Conservation (phyloP, 2,329 filamentous ascomycete species). For the Cytospora chrysosperma region DNA sequence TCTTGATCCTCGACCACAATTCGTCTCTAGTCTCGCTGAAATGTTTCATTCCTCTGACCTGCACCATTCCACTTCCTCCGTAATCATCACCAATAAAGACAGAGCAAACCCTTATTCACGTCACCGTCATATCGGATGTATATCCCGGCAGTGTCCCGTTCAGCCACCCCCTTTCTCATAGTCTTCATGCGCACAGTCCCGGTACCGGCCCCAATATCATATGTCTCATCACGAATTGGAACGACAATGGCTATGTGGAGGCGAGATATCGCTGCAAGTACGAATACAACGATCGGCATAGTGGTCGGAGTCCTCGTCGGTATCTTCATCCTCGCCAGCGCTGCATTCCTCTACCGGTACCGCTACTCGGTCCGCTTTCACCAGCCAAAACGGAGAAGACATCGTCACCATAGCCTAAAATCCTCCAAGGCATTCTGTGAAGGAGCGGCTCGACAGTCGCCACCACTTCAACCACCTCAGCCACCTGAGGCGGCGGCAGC, state of each 20-base stretch:
- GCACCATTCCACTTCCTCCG: not conserved
- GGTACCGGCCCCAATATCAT: not conserved
- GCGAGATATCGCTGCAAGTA: not conserved
- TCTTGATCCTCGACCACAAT: not conserved
- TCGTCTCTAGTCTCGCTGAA: not conserved
- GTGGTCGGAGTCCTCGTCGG: slow-evolving; percentile 9
- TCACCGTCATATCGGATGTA: slow-evolving; percentile 3
- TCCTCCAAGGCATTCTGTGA: slow-evolving; percentile 3
- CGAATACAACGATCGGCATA: slow-evolving; percentile 10
- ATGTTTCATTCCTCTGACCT: not conserved
- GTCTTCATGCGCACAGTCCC: not conserved
- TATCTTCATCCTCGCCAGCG: slow-evolving; percentile 5
- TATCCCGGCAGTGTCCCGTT: not conserved
- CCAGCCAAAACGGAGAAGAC: not conserved
- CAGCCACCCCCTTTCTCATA: not conserved
- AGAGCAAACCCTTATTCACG: not conserved
- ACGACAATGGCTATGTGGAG: not conserved
- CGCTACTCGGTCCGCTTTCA: slow-evolving; percentile 9
- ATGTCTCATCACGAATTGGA: not conserved
- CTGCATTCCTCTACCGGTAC: slow-evolving; percentile 12
- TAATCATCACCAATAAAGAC: not conserved
- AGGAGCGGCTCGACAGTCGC: not conserved
- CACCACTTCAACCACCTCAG: not conserved
- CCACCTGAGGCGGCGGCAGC: too few species aligned
- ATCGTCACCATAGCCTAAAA: slow-evolving; percentile 3